Percentiles rank a stretch among this genome's conserved stretches.
These are phyloP conservation scores for Cladosporium sp. DNA, from an alignment of 2,329 filamentous ascomycete species.

Conservation along the genomic window DNA sequence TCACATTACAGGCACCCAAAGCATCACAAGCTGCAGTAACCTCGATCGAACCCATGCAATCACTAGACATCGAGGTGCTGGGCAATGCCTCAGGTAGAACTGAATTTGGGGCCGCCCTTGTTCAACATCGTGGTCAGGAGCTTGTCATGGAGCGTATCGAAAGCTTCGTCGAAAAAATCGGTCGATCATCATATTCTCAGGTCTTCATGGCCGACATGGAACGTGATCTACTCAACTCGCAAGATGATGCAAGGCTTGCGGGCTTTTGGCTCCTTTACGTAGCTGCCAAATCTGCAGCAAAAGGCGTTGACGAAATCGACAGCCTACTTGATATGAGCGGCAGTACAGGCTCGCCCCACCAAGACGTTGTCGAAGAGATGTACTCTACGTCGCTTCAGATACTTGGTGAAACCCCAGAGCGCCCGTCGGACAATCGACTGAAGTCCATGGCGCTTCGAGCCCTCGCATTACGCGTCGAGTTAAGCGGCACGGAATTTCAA, in stretches of 20 bases:
- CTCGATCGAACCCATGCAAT: conserved; percentile 18
- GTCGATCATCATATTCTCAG: conserved; percentile 13
- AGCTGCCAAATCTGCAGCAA: conserved; percentile 57
- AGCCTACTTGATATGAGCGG: conserved; percentile 58
- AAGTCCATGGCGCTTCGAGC: conserved; percentile 67
- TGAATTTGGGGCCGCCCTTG: conserved; percentile 24
- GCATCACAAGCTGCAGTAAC: conserved; percentile 14
- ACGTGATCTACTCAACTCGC: conserved; percentile 54
- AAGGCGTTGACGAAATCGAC: conserved; percentile 53
- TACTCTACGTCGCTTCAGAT: conserved; percentile 64
- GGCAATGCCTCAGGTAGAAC: conserved; percentile 2
- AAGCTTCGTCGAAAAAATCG: conserved; percentile 33
- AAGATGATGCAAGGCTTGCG: conserved; percentile 58
- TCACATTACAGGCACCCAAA: conserved; percentile 36
- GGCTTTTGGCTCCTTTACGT: conserved; percentile 77
- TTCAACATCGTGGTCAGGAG: conserved; percentile 25
- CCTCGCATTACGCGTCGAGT: conserved; percentile 68
- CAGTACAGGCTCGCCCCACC: not conserved
- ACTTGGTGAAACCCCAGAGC: conserved; percentile 42
- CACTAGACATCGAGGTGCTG: conserved; percentile 17
- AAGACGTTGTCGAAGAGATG: conserved; percentile 52
- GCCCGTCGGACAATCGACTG: not conserved
- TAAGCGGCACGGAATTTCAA: conserved; percentile 64
- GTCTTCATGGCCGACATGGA: conserved; percentile 60
- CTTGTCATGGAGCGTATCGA: conserved; percentile 21